Base-by-base conservation (phyloP, 75 land plant genomes). In the Isoetes taiwanensis region DNA sequence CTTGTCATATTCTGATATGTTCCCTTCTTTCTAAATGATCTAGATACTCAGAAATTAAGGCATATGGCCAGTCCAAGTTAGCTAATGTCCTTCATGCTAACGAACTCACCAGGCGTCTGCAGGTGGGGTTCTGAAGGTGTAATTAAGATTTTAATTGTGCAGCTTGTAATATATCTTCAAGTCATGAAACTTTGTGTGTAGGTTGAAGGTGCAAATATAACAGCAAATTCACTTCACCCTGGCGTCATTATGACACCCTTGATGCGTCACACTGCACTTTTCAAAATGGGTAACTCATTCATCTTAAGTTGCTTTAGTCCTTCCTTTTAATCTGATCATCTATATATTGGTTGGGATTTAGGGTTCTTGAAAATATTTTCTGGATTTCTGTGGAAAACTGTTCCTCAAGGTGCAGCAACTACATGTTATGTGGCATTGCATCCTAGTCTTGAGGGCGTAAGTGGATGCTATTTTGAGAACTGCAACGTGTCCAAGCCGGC, bases 61-160 rank as follows among this genome's bases (percentile, higher is more conserved):
- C 91, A 23, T 90, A 90, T 55, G 79, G 88, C 23, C 84, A 82
- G 35, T 82, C 93, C 8, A 85, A 90, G 46, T 41, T 85, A 30
- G 96, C 86, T 2, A 82, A 73, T 59, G 76, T 90, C 19, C 61
- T 90, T 59, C 91, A 85, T 57, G 81, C 82, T 37, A 82, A 80
- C 61, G 84, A 82, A 59, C 57, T 85, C 27, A 60, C 80, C 21
- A 67, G 65, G 39, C 72, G 69, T 19, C 77, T 90, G 11, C 52
- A 76, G 91, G 97, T 78, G n/a, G n/a, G n/a, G n/a, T n/a, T n/a
- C n/a, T n/a, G 25, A 6, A 6, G 8, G 50, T 46, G n/a, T n/a
- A n/a, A n/a, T n/a, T n/a, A n/a, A n/a, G n/a, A n/a, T n/a, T n/a
- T n/a, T n/a, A n/a, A n/a, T n/a, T n/a, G n/a, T n/a, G n/a, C n/a